Evolutionary conservation across 2,329 filamentous ascomycete genomes (phyloP).

Genomic region (Domatiomyces catenatus): DNA sequence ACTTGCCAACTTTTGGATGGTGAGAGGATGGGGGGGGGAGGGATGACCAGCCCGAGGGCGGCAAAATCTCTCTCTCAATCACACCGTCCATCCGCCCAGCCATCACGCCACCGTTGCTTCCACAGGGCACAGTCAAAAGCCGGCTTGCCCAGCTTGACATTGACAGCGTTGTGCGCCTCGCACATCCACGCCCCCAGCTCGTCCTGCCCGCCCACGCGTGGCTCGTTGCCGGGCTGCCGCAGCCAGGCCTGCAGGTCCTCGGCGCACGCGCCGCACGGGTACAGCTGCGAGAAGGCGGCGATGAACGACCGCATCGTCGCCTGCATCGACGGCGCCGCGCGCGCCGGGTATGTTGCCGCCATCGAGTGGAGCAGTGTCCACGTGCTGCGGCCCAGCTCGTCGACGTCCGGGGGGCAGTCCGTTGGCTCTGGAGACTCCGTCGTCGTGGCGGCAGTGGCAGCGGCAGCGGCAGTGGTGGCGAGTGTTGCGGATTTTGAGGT

Average conservation of each 20-base stretch:
- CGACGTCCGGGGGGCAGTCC: slow-evolving; percentile 84
- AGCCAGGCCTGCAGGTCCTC: slow-evolving; percentile 82
- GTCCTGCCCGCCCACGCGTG: slow-evolving; percentile 38
- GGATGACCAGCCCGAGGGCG: too few species aligned
- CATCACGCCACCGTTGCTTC: slow-evolving; percentile 90
- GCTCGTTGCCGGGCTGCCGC: slow-evolving; percentile 46
- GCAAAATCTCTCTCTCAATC: slow-evolving; percentile 37
- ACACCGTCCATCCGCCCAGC: slow-evolving; percentile 57
- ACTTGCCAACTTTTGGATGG: too few species aligned
- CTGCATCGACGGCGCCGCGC: slow-evolving; percentile 54
- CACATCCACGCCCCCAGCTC: slow-evolving; percentile 37
- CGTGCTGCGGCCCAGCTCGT: slow-evolving; percentile 66
- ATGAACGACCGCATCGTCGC: slow-evolving; percentile 65
- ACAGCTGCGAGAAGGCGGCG: slow-evolving; percentile 64
- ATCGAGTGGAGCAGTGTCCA: slow-evolving; percentile 93
- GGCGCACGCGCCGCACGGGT: slow-evolving; percentile 92
- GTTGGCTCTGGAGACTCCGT: slow-evolving; percentile 28
- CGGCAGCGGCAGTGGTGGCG: slow-evolving; percentile 13
- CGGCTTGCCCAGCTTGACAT: slow-evolving; percentile 69
- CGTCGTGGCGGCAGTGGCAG: slow-evolving; percentile 20
- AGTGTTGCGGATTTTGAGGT: slow-evolving; percentile 15
- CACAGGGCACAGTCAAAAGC: slow-evolving; percentile 79
- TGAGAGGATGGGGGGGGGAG: too few species aligned
- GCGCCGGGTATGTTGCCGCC: slow-evolving; percentile 66
- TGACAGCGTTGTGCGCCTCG: slow-evolving; percentile 36